Evolutionary conservation across 2,329 filamentous ascomycete species (phyloP).

Genomic region (Thermothelomyces thermophilus): DNA sequence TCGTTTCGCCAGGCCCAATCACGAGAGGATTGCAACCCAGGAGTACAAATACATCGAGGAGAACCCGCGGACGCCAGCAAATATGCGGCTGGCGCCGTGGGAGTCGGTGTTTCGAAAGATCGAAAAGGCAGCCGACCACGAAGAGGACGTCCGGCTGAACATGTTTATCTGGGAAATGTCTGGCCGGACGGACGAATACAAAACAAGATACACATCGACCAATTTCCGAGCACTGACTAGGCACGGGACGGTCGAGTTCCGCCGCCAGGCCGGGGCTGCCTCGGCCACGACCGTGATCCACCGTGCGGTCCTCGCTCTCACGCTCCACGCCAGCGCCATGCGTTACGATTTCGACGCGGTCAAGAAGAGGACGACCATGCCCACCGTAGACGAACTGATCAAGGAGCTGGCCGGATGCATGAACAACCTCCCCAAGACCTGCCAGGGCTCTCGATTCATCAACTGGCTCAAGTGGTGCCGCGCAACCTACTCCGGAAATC

Average conservation of each 20-base stretch:
- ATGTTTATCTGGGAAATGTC: not conserved
- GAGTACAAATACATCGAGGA: not conserved
- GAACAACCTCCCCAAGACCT: not conserved
- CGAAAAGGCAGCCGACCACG: too few species aligned
- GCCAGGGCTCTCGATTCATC: not conserved
- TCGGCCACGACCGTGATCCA: not conserved
- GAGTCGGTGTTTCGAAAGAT: too few species aligned
- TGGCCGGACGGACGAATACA: not conserved
- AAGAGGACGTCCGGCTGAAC: too few species aligned
- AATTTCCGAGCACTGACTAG: not conserved
- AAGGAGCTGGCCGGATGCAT: not conserved
- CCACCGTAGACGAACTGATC: not conserved
- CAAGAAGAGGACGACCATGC: not conserved
- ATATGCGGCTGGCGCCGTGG: too few species aligned
- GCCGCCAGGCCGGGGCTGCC: slow-evolving; percentile 1
- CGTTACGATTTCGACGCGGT: not conserved
- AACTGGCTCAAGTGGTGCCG: not conserved
- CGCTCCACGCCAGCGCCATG: not conserved
- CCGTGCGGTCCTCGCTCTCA: not conserved
- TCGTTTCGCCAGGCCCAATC: not conserved
- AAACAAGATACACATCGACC: not conserved
- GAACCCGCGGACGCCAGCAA: too few species aligned
- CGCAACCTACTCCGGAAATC: too few species aligned
- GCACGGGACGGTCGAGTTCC: not conserved
- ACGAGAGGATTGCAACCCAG: not conserved